Evolutionary conservation across 2,329 filamentous ascomycete genomes (phyloP).

Genomic region (Stachybotrys chlorohalonatus): DNA sequence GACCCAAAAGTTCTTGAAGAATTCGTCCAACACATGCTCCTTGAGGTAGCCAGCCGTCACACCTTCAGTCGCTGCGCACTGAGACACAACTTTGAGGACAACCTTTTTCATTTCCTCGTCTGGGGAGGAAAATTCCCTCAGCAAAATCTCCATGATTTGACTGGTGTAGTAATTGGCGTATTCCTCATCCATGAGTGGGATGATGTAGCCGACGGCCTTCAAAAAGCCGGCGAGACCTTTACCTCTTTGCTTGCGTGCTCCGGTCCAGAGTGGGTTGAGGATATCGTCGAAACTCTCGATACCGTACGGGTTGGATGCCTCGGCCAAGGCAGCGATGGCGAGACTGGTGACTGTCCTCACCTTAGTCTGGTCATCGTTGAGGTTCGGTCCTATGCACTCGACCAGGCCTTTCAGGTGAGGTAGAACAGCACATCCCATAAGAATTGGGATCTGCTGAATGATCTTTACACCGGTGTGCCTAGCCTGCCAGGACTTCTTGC

Average conservation of each 20-base stretch:
- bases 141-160: constrained; percentile 97
- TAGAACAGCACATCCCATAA: constrained; percentile 96
- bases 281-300: constrained; percentile 99
- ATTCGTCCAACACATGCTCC: constrained; percentile 88
- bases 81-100: constrained; percentile 91
- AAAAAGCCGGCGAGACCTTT: constrained; percentile 94
- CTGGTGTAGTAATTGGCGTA: constrained; percentile 98
- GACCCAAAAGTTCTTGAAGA: constrained; percentile 99
- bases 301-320: constrained; percentile 95
- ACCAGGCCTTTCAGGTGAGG: constrained; percentile 94
- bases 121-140: constrained; percentile 91
- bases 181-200: constrained; percentile 98
- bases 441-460: constrained; percentile 94
- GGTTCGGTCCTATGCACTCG: constrained; percentile 89
- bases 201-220: constrained; percentile 96
- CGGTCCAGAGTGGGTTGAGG: constrained; percentile 93
- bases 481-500: constrained; percentile 98
- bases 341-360: constrained; percentile 93
- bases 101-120: constrained; percentile 99
- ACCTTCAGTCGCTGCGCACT: constrained; percentile 89
- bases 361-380: constrained; percentile 97
- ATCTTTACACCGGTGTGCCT: constrained; percentile 98
- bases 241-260: constrained; percentile 88
- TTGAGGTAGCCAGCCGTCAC: constrained; percentile 93
- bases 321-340: constrained; percentile 87